Evolutionary conservation across 1,284 basidiomycete genomes (phyloP), one percentile per base, ranked within the genome.

Genomic region (Ustilago trichophora): DNA sequence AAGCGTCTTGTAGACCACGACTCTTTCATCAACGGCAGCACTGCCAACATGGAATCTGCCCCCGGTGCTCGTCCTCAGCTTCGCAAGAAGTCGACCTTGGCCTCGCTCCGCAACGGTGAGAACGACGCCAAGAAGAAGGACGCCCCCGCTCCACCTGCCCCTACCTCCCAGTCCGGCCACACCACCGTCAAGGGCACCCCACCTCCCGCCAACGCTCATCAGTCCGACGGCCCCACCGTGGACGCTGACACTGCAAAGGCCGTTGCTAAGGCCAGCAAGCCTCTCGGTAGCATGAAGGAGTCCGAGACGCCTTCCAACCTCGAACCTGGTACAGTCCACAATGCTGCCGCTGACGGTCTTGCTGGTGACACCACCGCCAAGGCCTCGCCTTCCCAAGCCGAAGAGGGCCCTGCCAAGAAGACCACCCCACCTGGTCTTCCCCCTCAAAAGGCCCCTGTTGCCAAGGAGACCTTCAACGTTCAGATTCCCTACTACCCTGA

Each of bases 1-100:
- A 62, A 69, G 51, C 72, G 75, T 52, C 62, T 77, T 22, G 65
- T 73, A 31, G 65, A 75, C 36, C 68, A 57, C 43, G 75, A 77
- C 45, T 54, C 65, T 25, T 51, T 40, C 48, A 50, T 73, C 50
- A 65, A 73, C 37, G 73, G 73, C 27, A 69, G 64, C 53, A 68
- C 62, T 35, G 52, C 57, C 51, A 56, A 54, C 48, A 48, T 60
- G 34, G 15, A 52, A 8, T 34, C 52, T 6, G 33, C 37, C 12
- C 55, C 63, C 7, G 50, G 48, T 22, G 51, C 58, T 42, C 51
- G 58, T 35, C 58, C 54, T 29, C 64, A 58, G 51, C 46, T 66
- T 8, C 52, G 69, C 19, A 60, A 63, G 16, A 72, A 74, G 53
- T 72, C 74, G 46, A 73, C 75, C n/a, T 54, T 69, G 11, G 71